Percentiles rank a stretch among this genome's conserved stretches.
Evolutionary conservation across 495 filamentous ascomycete species (phyloP).

Genomic region (Aspergillus funiculosus): DNA sequence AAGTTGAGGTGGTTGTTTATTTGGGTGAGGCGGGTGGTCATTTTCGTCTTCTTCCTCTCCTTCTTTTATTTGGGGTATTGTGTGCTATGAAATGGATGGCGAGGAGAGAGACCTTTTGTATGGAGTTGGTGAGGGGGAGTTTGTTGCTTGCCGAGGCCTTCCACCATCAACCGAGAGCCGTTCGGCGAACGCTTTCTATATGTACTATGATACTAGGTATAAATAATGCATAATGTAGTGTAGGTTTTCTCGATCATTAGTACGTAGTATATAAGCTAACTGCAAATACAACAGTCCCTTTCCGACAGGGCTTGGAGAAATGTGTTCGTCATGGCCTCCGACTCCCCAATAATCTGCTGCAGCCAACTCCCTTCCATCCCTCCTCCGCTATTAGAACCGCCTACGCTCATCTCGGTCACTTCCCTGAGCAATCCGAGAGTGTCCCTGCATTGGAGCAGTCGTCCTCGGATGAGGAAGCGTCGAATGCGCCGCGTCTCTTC

Average conservation of each 20-base stretch:
- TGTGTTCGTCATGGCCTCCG: slow-evolving; percentile 30
- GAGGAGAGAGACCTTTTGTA: slow-evolving; percentile 3
- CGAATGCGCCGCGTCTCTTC: slow-evolving; percentile 35
- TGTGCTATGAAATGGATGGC: slow-evolving; percentile 13
- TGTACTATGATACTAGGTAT: no score
- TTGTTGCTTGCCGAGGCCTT: slow-evolving; percentile 16
- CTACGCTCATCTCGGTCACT: slow-evolving; percentile 16
- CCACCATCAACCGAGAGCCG: slow-evolving; percentile 9
- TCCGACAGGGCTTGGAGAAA: slow-evolving; percentile 29
- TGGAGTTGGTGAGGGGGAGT: background rate
- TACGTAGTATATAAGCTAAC: slow-evolving; percentile 6
- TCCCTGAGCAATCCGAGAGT: slow-evolving; percentile 25
- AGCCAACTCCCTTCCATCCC: slow-evolving; percentile 22
- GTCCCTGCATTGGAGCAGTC: slow-evolving; percentile 30
- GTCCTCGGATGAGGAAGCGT: slow-evolving; percentile 27
- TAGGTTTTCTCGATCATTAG: no score
- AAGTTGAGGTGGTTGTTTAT: slow-evolving; percentile 73
- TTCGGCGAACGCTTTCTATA: no score
- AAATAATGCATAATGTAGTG: no score
- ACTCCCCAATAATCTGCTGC: slow-evolving; percentile 32
- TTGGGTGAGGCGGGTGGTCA: slow-evolving; percentile 55
- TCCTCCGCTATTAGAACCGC: background rate
- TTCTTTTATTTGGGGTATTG: slow-evolving; percentile 10
- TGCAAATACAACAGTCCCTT: slow-evolving; percentile 33
- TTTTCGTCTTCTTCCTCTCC: slow-evolving; percentile 18